A percentile compares a stretch with the other conserved stretches of the same genome.
Conservation (phyloP, 805 yeast species). For the Jamesozyma hellenica region DNA sequence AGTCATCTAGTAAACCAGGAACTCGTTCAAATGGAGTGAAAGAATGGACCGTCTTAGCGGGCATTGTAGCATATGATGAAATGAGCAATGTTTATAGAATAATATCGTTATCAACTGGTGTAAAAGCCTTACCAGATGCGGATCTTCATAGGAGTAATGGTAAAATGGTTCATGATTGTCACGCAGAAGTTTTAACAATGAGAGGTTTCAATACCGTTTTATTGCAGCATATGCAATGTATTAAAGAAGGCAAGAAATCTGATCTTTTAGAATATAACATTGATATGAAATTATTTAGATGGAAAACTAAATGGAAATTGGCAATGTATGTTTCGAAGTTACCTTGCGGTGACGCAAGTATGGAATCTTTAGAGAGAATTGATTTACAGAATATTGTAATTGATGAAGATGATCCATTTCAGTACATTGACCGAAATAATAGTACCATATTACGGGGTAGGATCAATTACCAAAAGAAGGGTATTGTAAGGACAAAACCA, state of each 20-base stretch:
- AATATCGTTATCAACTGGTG: constrained; percentile 65
- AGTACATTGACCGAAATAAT: constrained; percentile 22
- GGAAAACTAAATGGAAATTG: constrained; percentile 35
- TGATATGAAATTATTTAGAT: constrained; percentile 14
- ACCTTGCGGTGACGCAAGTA: constrained; percentile 88
- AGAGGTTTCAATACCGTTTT: constrained; percentile 59
- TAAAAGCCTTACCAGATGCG: constrained; percentile 60
- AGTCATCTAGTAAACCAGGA: constrained; percentile 46
- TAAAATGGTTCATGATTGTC: constrained; percentile 68
- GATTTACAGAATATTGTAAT: constrained; percentile 12
- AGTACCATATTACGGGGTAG: constrained; percentile 48
- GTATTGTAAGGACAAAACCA: constrained; percentile 82
- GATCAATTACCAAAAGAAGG: constrained; percentile 42
- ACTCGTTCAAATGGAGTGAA: constrained; percentile 49
- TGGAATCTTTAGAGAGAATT: constrained; percentile 32
- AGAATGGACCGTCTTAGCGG: constrained; percentile 83
- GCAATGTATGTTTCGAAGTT: constrained; percentile 61
- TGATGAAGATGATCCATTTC: constrained; percentile 15
- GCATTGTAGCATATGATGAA: constrained; percentile 41
- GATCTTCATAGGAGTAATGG: constrained; percentile 41
- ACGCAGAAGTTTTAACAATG: constrained; percentile 74
- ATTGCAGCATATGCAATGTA: constrained; percentile 35
- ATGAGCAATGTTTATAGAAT: constrained; percentile 24
- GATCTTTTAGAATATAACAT: constrained; percentile 4
- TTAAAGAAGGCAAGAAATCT: constrained; percentile 8